phyloP scores from a whole-genome alignment of 1,284 basidiomycete species.

The Trametes sp. region DNA sequence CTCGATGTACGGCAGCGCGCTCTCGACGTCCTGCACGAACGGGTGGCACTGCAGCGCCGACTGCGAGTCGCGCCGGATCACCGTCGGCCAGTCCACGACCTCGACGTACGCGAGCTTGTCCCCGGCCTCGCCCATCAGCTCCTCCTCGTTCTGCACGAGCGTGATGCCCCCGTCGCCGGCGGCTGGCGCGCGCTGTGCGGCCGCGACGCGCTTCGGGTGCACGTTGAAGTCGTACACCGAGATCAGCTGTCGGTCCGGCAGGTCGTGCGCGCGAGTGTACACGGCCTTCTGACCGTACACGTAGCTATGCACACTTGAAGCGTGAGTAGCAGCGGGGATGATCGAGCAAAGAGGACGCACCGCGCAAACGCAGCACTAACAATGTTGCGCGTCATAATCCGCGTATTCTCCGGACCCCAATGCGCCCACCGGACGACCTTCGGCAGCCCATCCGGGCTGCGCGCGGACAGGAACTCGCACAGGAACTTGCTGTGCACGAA shows the following conservation, averaged over 20 bases:
- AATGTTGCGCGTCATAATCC: conserved; percentile 43
- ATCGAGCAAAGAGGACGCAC: conserved; percentile 14
- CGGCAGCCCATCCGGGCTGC: not conserved
- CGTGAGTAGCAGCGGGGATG: too few relatives aligned
- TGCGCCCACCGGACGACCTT: conserved; percentile 23
- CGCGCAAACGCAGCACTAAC: conserved; percentile 9
- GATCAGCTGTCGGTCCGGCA: conserved; percentile 11
- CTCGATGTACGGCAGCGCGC: conserved; percentile 21
- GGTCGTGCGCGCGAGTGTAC: conserved; percentile 27
- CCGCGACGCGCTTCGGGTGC: conserved; percentile 32
- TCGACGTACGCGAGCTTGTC: not conserved
- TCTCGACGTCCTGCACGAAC: conserved; percentile 21
- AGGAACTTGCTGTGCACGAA: conserved; percentile 49
- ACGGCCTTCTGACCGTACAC: conserved; percentile 54
- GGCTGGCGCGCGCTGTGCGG: not conserved
- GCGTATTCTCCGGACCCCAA: conserved; percentile 54
- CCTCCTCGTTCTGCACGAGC: not conserved
- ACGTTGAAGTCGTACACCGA: conserved; percentile 48
- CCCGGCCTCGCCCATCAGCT: not conserved
- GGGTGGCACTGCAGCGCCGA: conserved; percentile 11
- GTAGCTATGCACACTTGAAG: conserved; percentile 47
- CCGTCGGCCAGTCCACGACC: conserved; percentile 12
- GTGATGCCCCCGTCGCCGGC: not conserved
- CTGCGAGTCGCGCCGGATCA: conserved; percentile 12
- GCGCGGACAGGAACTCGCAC: conserved; percentile 27